Percentiles rank a stretch among this genome's conserved stretches.
These are phyloP conservation scores for Dalechampia spathulata DNA, from an alignment of 441 rosid species.

Conservation along the genomic window DNA sequence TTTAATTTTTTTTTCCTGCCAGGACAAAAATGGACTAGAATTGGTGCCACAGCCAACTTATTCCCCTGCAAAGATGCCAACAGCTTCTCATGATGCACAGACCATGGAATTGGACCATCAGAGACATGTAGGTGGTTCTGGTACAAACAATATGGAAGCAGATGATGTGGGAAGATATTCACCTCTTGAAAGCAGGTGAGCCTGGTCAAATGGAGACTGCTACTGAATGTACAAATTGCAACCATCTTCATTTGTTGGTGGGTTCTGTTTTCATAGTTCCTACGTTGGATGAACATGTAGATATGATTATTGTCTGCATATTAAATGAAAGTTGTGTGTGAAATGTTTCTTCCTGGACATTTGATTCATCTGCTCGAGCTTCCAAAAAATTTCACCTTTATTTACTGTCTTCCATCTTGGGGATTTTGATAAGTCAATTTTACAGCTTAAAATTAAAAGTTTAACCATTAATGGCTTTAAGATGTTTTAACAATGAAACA, in stretches of 20 bases:
- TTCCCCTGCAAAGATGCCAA: conserved; percentile 36
- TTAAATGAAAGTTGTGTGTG: too few relatives aligned
- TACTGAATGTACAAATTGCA: conserved; percentile 57
- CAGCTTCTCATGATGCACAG: conserved; percentile 34
- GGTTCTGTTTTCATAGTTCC: conserved; percentile 42
- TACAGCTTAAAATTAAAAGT: too few relatives aligned
- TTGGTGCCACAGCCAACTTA: conserved; percentile 45
- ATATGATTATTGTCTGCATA: too few relatives aligned
- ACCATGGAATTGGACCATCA: conserved; percentile 49
- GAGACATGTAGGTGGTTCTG: conserved; percentile 41
- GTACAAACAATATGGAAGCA: conserved; percentile 43
- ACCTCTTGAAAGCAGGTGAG: conserved; percentile 82
- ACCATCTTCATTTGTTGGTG: conserved; percentile 59
- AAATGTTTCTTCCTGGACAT: too few relatives aligned
- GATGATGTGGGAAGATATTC: conserved; percentile 66
- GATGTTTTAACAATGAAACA: too few relatives aligned
- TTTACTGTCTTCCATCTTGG: too few relatives aligned
- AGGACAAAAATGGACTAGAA: conserved; percentile 64
- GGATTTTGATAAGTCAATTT: too few relatives aligned
- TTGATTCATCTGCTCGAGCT: too few relatives aligned
- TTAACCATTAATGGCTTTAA: too few relatives aligned
- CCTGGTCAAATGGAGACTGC: conserved; percentile 54
- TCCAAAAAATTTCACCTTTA: too few relatives aligned
- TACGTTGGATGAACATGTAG: conserved; percentile 25
- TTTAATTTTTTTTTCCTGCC: conserved; percentile 25